Evolutionary conservation across 805 yeast species (phyloP).

Genomic region (Kodamaea jinghongensis): DNA sequence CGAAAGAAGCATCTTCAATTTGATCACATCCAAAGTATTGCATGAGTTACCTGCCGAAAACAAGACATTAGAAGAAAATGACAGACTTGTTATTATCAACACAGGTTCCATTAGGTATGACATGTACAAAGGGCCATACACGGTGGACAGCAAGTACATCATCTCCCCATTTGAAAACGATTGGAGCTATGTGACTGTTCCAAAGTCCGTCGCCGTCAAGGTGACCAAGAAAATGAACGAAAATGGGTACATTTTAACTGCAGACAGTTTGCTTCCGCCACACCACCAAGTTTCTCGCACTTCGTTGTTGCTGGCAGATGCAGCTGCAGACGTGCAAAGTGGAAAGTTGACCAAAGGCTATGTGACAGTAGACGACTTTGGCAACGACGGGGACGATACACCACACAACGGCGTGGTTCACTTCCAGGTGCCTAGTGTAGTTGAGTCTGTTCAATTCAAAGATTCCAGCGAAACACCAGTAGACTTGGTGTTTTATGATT

Average conservation of each 20-base stretch:
- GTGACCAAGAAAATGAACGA: conserved; percentile 58
- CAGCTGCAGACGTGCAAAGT: background rate
- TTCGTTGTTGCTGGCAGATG: conserved; percentile 10
- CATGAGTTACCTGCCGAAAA: conserved; percentile 37
- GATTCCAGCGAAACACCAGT: conserved; percentile 32
- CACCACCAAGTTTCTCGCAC: conserved; percentile 12
- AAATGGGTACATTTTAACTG: conserved; percentile 41
- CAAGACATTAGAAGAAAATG: conserved; percentile 18
- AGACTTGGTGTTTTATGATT: conserved; percentile 78
- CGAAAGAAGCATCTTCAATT: conserved; percentile 52
- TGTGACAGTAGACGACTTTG: conserved; percentile 80
- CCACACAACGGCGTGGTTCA: conserved; percentile 59
- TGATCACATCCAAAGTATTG: conserved; percentile 58
- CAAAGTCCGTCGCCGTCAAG: conserved; percentile 52
- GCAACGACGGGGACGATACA: conserved; percentile 82
- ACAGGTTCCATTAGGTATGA: conserved; percentile 90
- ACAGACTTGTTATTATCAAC: conserved; percentile 60
- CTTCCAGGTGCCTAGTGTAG: conserved; percentile 75
- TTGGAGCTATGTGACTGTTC: conserved; percentile 69
- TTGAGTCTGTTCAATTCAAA: conserved; percentile 47
- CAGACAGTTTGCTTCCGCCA: conserved; percentile 14
- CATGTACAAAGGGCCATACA: conserved; percentile 78
- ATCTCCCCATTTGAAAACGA: conserved; percentile 82
- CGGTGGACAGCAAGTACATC: conserved; percentile 73
- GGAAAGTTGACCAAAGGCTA: conserved; percentile 58